Evolutionary conservation across 305 asterid genomes (phyloP), one percentile per base, ranked within the genome.

Genomic region (Andrographis paniculata): DNA sequence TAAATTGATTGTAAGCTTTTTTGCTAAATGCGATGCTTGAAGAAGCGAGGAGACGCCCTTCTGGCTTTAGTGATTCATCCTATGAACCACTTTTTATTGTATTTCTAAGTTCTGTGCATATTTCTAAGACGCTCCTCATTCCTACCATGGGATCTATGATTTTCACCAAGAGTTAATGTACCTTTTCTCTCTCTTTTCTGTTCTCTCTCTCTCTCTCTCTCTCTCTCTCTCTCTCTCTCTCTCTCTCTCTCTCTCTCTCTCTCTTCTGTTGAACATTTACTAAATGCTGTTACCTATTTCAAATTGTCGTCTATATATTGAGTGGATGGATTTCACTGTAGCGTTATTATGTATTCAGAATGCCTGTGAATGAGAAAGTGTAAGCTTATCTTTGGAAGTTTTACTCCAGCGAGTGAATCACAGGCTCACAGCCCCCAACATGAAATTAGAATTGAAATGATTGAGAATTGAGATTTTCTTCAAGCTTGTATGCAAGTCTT

Each of bases 391-490:
- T 33, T 33, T 11, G 38, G 38, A 33, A 33, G 4, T 33, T 33
- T 33, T 33, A 33, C 13, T 2, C n/a, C 2, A 2, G 12, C 2
- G n/a, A 2, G 8, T 13, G 8, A 33, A 24, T 24, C 30, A 24
- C 37, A 24, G 33, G 15, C 16, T 46, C 17, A 40, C 24, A 42
- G 47, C 10, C 20, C 20, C 42, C 21, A 42, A 20, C 49, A 17
- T 24, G 36, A 36, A 37, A 46, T 54, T 35, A 13, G 41, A 46
- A 49, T 42, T n/a, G 13, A 24, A 42, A 49, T 52, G 20, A 27
- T 35, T n/a, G 47, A 20, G 20, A 28, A 31, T 27, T 24, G 28
- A 37, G 58, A 45, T 49, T 51, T 37, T 39, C 8, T 24, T 4
- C 30, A 24, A 24, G n/a, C n/a, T 24, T 24, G 6, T 24, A 24